phyloP scores from a whole-genome alignment of 306 rosid species.

The Spatholobus suberectus region DNA sequence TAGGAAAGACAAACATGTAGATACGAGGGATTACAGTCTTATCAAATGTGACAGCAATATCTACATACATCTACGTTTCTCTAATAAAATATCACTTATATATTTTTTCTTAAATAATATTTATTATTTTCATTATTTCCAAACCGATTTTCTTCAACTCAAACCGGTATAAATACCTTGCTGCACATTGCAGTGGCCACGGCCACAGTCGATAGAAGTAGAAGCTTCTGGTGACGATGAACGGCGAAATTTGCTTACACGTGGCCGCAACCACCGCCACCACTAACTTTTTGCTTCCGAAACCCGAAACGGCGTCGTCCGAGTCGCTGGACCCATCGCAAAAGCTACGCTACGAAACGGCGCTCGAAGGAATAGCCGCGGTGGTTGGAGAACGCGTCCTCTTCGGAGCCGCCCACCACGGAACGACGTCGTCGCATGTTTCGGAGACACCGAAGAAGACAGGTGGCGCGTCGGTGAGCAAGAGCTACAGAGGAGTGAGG shows the following conservation, averaged over 20 bases:
- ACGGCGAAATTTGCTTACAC: slow-evolving; percentile 30
- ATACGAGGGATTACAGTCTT: slow-evolving; percentile 53
- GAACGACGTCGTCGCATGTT: slow-evolving; percentile 2
- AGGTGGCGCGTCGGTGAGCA: background rate
- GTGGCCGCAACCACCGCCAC: background rate
- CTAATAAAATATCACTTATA: background rate
- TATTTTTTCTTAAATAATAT: background rate
- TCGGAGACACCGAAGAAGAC: background rate
- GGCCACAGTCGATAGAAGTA: background rate
- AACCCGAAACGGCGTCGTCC: background rate
- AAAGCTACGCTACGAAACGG: slow-evolving; percentile 9
- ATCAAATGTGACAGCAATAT: slow-evolving; percentile 42
- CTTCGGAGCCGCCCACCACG: no score
- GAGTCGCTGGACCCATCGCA: slow-evolving; percentile 45
- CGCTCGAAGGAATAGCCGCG: slow-evolving; percentile 85
- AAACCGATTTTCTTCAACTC: background rate
- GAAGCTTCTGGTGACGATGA: background rate
- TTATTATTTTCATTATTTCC: no score
- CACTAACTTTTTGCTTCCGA: background rate
- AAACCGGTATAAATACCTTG: background rate
- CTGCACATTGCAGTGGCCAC: background rate
- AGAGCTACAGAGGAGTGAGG: slow-evolving; percentile 82
- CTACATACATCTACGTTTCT: slow-evolving; percentile 2
- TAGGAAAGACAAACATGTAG: slow-evolving; percentile 49
- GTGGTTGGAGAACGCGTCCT: slow-evolving; percentile 77